Evolutionary conservation across 345 rosid genomes (phyloP).

Genomic region (Kandelia obovata): DNA sequence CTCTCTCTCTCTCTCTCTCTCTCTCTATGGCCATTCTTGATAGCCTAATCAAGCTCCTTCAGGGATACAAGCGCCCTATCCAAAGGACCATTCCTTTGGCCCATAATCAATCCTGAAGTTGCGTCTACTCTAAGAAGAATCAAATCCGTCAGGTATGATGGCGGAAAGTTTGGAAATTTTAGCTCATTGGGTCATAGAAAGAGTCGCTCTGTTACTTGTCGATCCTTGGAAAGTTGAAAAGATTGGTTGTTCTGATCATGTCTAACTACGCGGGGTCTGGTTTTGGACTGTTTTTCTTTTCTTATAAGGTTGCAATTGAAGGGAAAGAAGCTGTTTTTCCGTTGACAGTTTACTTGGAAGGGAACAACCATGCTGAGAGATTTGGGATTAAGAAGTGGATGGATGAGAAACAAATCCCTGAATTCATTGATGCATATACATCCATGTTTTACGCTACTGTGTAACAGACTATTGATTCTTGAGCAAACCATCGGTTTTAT

Average conservation of each 20-base stretch:
- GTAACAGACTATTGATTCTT: conserved; percentile 3
- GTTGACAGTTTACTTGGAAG: conserved; percentile 10
- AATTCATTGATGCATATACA: not conserved
- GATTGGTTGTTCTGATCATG: not conserved
- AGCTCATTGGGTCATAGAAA: too few relatives aligned
- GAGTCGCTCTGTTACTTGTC: too few relatives aligned
- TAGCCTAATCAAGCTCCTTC: too few relatives aligned
- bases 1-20: too few relatives aligned
- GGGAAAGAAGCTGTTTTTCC: conserved; percentile 8
- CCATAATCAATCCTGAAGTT: too few relatives aligned
- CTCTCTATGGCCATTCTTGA: too few relatives aligned
- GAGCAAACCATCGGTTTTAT: not conserved
- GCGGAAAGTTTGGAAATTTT: too few relatives aligned
- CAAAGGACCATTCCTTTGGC: too few relatives aligned
- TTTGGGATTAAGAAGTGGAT: conserved; percentile 12
- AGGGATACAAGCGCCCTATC: too few relatives aligned
- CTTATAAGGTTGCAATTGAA: conserved; percentile 10
- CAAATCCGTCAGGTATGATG: too few relatives aligned
- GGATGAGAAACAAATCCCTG: conserved; percentile 14
- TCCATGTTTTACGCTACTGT: conserved; percentile 11
- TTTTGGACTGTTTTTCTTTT: not conserved
- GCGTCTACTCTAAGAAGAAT: too few relatives aligned
- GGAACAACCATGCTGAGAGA: conserved; percentile 10
- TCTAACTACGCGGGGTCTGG: not conserved
- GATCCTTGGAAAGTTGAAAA: conserved; percentile 1